Evolutionary conservation across 345 rosid species (phyloP).

Genomic region (Crucihimalaya himalaica): DNA sequence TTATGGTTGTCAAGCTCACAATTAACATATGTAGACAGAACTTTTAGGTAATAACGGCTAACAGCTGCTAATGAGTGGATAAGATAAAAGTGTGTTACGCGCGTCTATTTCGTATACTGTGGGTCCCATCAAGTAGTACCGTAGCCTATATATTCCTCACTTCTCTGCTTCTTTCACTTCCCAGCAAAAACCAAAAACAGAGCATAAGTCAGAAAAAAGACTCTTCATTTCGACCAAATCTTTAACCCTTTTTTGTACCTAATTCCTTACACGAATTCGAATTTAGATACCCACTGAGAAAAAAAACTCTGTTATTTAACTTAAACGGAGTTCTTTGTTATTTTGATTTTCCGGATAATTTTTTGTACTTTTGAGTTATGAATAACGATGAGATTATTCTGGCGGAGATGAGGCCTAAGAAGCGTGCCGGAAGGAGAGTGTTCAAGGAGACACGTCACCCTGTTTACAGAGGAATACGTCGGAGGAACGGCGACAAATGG

Average conservation of each 20-base stretch:
- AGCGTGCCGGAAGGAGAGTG: conserved; percentile 61
- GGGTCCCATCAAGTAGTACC: conserved; percentile 16
- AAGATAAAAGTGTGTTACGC: conserved; percentile 23
- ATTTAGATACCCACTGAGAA: not conserved
- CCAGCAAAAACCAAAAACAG: conserved; percentile 24
- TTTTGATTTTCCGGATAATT: not conserved
- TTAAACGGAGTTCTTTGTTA: not conserved
- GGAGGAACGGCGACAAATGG: conserved; percentile 65
- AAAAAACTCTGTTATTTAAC: not conserved
- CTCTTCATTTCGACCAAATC: conserved; percentile 1
- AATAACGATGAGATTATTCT: conserved; percentile 40
- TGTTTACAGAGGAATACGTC: conserved; percentile 62
- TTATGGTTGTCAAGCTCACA: not conserved
- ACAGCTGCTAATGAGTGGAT: conserved; percentile 16
- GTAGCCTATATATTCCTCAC: conserved; percentile 20
- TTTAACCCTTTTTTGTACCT: not conserved
- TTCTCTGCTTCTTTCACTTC: conserved; percentile 35
- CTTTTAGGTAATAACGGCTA: conserved; percentile 11
- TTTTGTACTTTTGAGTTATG: not conserved
- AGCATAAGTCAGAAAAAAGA: not conserved
- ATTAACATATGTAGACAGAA: not conserved
- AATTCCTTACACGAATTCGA: not conserved
- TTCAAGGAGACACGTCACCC: conserved; percentile 83
- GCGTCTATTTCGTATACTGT: conserved; percentile 21
- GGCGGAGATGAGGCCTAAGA: conserved; percentile 66